These are phyloP conservation scores for Allomyces javanicus DNA, from an alignment of 192 early-diverging fungal species.

Conservation along the genomic window DNA sequence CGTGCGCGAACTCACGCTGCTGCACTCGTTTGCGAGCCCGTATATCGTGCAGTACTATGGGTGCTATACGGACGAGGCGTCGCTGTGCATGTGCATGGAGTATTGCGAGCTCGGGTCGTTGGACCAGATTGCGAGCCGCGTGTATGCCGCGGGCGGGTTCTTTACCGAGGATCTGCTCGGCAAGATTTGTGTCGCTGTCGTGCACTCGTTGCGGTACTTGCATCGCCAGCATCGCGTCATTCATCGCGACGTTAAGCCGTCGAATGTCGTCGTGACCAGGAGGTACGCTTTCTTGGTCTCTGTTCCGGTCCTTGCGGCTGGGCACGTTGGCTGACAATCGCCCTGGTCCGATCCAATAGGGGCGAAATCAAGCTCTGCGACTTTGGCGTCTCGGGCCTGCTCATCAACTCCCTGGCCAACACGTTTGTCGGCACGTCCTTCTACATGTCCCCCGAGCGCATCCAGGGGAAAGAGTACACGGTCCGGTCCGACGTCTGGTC, in stretches of 20 bases:
- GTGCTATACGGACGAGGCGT: constrained; percentile 58
- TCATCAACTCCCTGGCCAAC: constrained; percentile 62
- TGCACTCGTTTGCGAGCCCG: constrained; percentile 84
- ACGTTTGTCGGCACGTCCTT: constrained; percentile 70
- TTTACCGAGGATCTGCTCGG: constrained; percentile 21
- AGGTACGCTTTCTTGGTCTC: background rate
- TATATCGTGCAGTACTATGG: constrained; percentile 97
- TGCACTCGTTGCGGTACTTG: constrained; percentile 62
- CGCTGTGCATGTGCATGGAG: constrained; percentile 93
- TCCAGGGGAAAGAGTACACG: constrained; percentile 53
- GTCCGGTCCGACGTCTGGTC: constrained; percentile 71
- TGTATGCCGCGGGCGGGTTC: background rate
- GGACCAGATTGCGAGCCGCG: background rate
- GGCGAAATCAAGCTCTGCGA: constrained; percentile 67
- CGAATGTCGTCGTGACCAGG: constrained; percentile 62
- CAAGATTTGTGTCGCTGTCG: constrained; percentile 59
- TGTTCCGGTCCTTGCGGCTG: too few relatives aligned
- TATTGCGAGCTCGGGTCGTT: constrained; percentile 72
- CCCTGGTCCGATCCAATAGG: constrained; percentile 10
- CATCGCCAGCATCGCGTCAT: constrained; percentile 79
- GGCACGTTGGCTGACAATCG: constrained; percentile 1
- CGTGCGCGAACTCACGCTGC: constrained; percentile 80
- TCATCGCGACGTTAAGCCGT: constrained; percentile 84
- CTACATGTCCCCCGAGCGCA: constrained; percentile 74
- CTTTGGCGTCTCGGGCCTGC: constrained; percentile 80